Percentiles rank a stretch among this genome's conserved stretches.
Evolutionary conservation across 495 filamentous ascomycete species (phyloP).

Genomic region (Paragyromitra xinjiangensis): DNA sequence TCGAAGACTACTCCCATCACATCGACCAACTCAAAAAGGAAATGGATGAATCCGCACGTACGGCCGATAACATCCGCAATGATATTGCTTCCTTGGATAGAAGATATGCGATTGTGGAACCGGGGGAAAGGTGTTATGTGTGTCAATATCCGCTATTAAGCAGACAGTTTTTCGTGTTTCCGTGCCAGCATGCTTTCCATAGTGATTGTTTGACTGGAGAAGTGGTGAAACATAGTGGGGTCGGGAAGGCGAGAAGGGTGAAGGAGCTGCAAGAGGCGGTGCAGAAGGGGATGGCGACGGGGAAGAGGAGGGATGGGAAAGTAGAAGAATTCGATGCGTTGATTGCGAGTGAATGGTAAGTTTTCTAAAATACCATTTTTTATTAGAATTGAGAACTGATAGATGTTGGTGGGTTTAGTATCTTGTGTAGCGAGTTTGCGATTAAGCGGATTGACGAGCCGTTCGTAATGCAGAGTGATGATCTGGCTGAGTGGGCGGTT

Average conservation of each 20-base stretch:
- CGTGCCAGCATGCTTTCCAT: constrained; percentile 97
- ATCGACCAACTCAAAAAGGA: constrained; percentile 91
- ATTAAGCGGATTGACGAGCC: constrained; percentile 93
- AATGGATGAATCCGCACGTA: constrained; percentile 91
- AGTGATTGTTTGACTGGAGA: constrained; percentile 87
- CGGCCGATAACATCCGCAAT: constrained; percentile 84
- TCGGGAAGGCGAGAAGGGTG: constrained; percentile 80
- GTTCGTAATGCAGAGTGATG: constrained; percentile 76
- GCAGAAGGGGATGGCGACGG: constrained; percentile 71
- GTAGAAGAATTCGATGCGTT: constrained; percentile 88
- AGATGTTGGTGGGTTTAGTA: constrained; percentile 61
- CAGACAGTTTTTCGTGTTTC: constrained; percentile 96
- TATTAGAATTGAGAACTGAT: not conserved
- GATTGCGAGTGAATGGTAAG: constrained; percentile 81
- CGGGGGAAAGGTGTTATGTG: constrained; percentile 89
- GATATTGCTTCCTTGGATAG: constrained; percentile 85
- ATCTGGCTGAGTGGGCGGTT: constrained; percentile 82
- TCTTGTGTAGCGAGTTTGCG: constrained; percentile 91
- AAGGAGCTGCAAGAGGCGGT: constrained; percentile 83
- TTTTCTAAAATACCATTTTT: constrained; percentile 46
- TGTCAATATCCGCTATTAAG: constrained; percentile 85
- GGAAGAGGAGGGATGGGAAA: constrained; percentile 75
- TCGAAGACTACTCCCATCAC: constrained; percentile 88
- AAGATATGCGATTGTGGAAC: constrained; percentile 95
- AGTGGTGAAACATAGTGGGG: constrained; percentile 76